Evolutionary conservation across 768 basidiomycete genomes (phyloP), one percentile per base, ranked within the genome.

Genomic region (Boletus rufocinnamomeus): DNA sequence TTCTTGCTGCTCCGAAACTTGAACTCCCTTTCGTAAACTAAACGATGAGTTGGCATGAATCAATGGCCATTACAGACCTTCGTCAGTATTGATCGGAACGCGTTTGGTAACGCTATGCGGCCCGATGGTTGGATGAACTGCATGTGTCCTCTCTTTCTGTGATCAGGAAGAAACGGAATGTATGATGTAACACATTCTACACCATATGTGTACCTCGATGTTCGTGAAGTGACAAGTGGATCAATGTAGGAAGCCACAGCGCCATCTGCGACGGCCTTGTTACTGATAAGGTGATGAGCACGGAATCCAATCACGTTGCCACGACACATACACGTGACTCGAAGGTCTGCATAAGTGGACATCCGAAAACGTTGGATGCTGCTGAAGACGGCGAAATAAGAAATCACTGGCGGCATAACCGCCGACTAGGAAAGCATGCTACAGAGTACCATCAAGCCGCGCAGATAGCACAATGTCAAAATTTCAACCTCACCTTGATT

Each of bases 221-320:
- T 71, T 35, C 82, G 76, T 11, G 72, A 71, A 0, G 74, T 70
- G 11, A 83, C 81, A 25, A 76, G 75, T 56, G 78, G 78, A 49
- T 83, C 79, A 2, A 84, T 50, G 35, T 70, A 72, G 55, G 64
- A 76, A 14, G 67, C 70, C 7, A 75, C 62, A 1, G 75, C 80
- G 0, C 83, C 82, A 60, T 83, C 79, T 1, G 83, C 80, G 17
- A 84, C 80, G 0, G 81, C 83, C 70, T 74, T 82, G 51, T 72
- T 73, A 2, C 78, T 79, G 50, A 7, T 46, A 10, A 34, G 1
- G 6, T n/a, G 14, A 54, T 49, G 38, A 70, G 48, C 13, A 52
- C 2, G 1, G 37, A n/a, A 10, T 14, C 1, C 13, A 32, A 28
- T 6, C 28, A 28, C 13, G 8, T 17, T 32, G n/a, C 1, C 23